Base-by-base conservation (phyloP, 2,329 filamentous ascomycete species). In the Hysterium pulicare region DNA sequence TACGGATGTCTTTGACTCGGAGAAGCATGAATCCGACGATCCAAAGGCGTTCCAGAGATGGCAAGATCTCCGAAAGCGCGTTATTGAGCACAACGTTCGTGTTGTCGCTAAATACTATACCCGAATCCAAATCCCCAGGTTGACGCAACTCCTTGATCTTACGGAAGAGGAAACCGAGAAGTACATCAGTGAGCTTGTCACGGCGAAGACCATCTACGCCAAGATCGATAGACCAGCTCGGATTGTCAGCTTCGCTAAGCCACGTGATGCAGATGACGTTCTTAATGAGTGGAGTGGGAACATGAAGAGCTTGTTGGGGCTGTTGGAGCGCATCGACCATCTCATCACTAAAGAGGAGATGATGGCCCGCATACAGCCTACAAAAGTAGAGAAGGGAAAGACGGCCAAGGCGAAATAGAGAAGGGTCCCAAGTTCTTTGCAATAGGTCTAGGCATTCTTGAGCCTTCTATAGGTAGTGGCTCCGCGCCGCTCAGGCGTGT, bases 301-400 rank as follows among this genome's bases (percentile, higher is more conserved):
- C 70, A 97, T 95, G 89, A 95, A 93, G 84, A 90, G 84, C 62
- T 71, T 95, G 58, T 71, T 95, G 52, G 89, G 88, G 9, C 72
- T 91, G 42, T 65, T 95, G 62, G 90, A 95, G 76, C 80, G 90
- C 50, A 94, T 98, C 48, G 93, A 98, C 64, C 93, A 98, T 69
- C 77, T 98, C 59, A 98, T 98, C 62, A 98, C 94, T 42, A 97
- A 97, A 78, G 93, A 98, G 72, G 93, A 98, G 77, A 98, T 98
- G 93, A 98, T 98, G 93, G 93, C 93, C 31, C 81, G 90, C 46
- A 97, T 98, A 59, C 85, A 93, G 68, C 88, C 88, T 5, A 75
- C 57, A 21, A 71, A 67, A 51, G 60, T 64, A n/a, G 67, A 69
- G 42, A 70, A 70, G 58, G 59, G 54, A 42, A 69, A 63, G 61